Conservation (phyloP, 2,329 filamentous ascomycete genomes). For the Colletotrichum somersetense region DNA sequence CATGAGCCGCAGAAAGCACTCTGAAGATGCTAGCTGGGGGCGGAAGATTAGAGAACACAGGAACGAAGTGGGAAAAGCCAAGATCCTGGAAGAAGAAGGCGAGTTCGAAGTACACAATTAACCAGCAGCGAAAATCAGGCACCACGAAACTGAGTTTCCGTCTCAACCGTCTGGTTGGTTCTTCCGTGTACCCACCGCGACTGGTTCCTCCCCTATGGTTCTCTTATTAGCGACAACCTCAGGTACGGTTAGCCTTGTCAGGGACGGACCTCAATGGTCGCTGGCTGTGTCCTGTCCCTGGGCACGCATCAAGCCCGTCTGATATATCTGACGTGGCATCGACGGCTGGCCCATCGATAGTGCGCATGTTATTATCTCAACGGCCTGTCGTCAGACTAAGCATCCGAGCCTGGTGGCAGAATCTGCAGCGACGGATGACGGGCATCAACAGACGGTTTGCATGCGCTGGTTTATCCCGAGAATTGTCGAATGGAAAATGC, state of each 20-base stretch:
- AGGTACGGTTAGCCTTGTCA: not conserved
- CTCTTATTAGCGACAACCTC: constrained; percentile 13
- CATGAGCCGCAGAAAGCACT: constrained; percentile 10
- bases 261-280: constrained; percentile 10
- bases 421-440: constrained; percentile 1
- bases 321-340: constrained; percentile 9
- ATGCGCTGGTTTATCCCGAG: not conserved
- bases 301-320: constrained; percentile 34
- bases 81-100: not conserved
- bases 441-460: constrained; percentile 6
- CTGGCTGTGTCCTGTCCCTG: constrained; percentile 3
- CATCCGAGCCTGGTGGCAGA: constrained; percentile 8
- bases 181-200: not conserved
- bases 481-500: constrained; percentile 4
- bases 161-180: not conserved
- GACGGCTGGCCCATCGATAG: constrained; percentile 5
- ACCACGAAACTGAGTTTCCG: not conserved
- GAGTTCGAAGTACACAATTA: not conserved
- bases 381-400: constrained; percentile 20
- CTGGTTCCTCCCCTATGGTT: too few relatives aligned
- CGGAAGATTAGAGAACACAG: not conserved
- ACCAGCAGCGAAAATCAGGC: too few relatives aligned
- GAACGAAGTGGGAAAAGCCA: not conserved
- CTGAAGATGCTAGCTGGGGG: not conserved
- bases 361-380: not conserved